Conservation (phyloP, 805 yeast genomes). For the Yarrowia osloensis region DNA sequence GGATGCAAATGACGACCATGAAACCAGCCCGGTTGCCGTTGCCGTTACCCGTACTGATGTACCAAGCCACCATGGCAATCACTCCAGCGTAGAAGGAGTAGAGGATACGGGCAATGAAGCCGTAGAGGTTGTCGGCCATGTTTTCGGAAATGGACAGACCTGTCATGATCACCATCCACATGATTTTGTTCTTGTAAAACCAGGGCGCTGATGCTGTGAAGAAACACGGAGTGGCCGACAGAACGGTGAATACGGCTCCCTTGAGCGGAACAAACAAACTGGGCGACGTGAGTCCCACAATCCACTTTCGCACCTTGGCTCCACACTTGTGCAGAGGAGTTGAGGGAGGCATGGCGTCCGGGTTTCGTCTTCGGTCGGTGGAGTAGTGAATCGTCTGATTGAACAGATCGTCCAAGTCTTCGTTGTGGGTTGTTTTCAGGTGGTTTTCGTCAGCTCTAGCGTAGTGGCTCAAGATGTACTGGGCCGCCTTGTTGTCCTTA, state of each 20-base stretch:
- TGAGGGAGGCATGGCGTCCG: constrained; percentile 21
- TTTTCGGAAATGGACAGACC: constrained; percentile 40
- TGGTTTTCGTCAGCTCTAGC: neutral
- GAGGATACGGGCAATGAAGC: constrained; percentile 37
- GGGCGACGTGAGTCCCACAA: constrained; percentile 9
- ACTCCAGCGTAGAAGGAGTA: constrained; percentile 41
- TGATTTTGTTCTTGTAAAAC: constrained; percentile 36
- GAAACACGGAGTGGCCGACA: constrained; percentile 38
- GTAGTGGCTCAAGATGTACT: neutral
- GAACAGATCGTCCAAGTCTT: constrained; percentile 8
- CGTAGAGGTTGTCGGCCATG: constrained; percentile 43
- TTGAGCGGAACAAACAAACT: constrained; percentile 37
- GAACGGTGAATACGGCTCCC: constrained; percentile 36
- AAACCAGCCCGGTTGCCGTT: constrained; percentile 42
- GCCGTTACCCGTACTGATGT: constrained; percentile 43
- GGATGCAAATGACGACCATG: constrained; percentile 33
- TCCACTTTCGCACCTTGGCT: neutral
- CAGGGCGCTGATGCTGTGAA: constrained; percentile 37
- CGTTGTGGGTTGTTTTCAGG: neutral
- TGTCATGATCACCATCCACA: constrained; percentile 43
- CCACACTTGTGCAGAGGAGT: neutral
- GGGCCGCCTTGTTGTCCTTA: neutral
- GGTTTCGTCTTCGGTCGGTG: constrained; percentile 1
- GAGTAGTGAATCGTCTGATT: neutral
- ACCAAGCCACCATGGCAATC: constrained; percentile 44